Evolutionary conservation across 345 rosid genomes (phyloP).

Genomic region (Aquilaria sinensis): DNA sequence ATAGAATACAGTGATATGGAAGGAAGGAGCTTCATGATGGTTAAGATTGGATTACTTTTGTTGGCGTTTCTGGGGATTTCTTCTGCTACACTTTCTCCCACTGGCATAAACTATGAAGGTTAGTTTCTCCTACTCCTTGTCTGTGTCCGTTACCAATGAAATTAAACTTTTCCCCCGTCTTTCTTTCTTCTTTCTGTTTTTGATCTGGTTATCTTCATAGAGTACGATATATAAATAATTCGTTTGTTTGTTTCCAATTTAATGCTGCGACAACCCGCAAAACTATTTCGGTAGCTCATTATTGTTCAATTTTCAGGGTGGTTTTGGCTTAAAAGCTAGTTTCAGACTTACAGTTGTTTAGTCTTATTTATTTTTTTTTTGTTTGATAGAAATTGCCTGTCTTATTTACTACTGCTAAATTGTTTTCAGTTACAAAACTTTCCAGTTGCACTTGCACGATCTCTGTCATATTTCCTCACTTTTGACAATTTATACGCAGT

Average conservation of each 20-base stretch:
- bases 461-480: slow-evolving; percentile 4
- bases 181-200: background rate
- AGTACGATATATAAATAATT: no score
- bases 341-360: no score
- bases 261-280: no score
- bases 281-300: no score
- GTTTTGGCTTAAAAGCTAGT: no score
- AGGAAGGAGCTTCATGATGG: slow-evolving; percentile 30
- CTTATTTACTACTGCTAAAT: no score
- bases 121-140: slow-evolving; percentile 14
- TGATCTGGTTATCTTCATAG: background rate
- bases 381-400: no score
- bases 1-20: slow-evolving; percentile 18
- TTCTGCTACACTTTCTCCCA: slow-evolving; percentile 87
- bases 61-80: slow-evolving; percentile 54
- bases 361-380: no score
- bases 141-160: background rate
- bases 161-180: slow-evolving; percentile 6
- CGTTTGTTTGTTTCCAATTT: no score
- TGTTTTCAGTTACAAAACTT: no score
- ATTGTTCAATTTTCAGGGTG: no score
- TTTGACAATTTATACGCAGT: slow-evolving; percentile 50
- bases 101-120: slow-evolving; percentile 99
- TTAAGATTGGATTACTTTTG: slow-evolving; percentile 51
- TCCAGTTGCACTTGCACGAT: background rate